These are phyloP conservation scores for Neonothopanus nambi DNA, from an alignment of 1,284 basidiomycete species.

Conservation along the genomic window DNA sequence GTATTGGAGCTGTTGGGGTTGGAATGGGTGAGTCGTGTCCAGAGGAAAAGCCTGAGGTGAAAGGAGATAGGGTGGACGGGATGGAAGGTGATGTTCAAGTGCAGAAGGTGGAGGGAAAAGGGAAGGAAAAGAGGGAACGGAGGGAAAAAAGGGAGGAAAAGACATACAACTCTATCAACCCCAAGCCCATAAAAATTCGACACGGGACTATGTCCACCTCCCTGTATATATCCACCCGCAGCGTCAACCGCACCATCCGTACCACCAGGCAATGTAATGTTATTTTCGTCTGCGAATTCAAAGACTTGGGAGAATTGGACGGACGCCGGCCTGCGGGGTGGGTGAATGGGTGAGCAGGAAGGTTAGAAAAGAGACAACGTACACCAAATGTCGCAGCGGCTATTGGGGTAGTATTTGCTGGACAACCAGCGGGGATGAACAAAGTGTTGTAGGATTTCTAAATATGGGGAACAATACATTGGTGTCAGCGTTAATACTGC, in stretches of 20 bases:
- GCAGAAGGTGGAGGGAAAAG: too few species aligned
- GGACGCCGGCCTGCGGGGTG: conserved; percentile 17
- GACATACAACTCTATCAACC: too few species aligned
- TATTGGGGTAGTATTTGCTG: conserved; percentile 12
- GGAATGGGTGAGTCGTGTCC: too few species aligned
- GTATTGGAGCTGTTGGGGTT: not conserved
- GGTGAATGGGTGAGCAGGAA: not conserved
- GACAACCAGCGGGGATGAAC: conserved; percentile 15
- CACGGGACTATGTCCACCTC: conserved; percentile 9
- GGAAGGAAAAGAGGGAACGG: too few species aligned
- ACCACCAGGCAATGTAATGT: conserved; percentile 18
- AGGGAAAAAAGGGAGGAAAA: too few species aligned
- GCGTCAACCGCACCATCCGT: conserved; percentile 6
- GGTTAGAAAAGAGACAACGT: not conserved
- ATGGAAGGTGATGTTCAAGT: too few species aligned
- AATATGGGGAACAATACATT: not conserved
- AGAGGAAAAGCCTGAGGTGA: too few species aligned
- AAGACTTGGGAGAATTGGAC: conserved; percentile 8
- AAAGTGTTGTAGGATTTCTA: conserved; percentile 3
- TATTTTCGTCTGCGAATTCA: conserved; percentile 16
- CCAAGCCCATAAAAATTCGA: conserved; percentile 2
- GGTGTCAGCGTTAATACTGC: too few species aligned
- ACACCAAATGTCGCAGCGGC: too few species aligned
- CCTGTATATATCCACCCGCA: conserved; percentile 14
- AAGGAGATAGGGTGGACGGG: too few species aligned